Evolutionary conservation across 495 filamentous ascomycete species (phyloP).

Genomic region (Tuber melanosporum): DNA sequence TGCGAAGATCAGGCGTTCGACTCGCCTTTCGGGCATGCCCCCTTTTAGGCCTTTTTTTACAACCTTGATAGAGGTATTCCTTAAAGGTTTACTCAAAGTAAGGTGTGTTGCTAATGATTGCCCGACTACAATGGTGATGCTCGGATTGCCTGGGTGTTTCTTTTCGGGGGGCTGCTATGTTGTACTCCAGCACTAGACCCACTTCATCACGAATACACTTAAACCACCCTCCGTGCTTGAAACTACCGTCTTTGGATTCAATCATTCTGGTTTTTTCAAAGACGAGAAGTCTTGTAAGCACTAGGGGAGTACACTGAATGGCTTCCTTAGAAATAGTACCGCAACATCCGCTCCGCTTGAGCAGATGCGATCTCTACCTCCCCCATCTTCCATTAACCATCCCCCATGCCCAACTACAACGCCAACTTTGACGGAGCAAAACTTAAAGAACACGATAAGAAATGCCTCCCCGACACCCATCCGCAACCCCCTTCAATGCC

Average conservation of each 20-base stretch:
- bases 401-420: too few relatives aligned
- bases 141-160: not conserved
- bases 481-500: not conserved
- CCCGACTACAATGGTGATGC: not conserved
- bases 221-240: too few relatives aligned
- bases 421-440: too few relatives aligned
- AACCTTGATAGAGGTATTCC: not conserved
- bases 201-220: too few relatives aligned
- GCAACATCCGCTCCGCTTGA: too few relatives aligned
- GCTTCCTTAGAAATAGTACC: not conserved
- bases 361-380: too few relatives aligned
- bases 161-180: too few relatives aligned
- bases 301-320: not conserved
- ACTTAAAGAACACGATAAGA: not conserved
- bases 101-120: not conserved
- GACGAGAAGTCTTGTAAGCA: not conserved
- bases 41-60: slow-evolving; percentile 13
- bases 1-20: slow-evolving; percentile 35
- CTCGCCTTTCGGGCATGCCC: slow-evolving; percentile 28
- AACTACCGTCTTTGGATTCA: too few relatives aligned
- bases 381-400: too few relatives aligned
- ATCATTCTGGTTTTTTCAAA: not conserved
- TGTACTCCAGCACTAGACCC: too few relatives aligned
- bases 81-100: not conserved
- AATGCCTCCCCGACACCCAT: not conserved